Conservation (phyloP, 306 rosid genomes). For the Citrullus amarus region DNA sequence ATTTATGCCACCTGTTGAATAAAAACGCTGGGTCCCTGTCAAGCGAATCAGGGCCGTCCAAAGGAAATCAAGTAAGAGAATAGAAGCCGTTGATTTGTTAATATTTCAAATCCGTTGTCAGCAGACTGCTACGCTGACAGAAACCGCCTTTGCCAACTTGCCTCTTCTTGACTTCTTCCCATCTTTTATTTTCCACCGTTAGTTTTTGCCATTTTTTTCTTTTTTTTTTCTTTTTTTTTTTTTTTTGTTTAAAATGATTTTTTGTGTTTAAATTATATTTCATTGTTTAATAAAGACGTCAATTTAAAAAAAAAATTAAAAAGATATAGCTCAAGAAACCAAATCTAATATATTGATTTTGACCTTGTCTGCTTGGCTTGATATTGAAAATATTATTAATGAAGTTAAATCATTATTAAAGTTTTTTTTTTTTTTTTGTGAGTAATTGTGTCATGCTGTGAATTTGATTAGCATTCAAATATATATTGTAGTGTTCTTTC, state of each 20-base stretch:
- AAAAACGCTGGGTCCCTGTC: neutral
- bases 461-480: too few relatives aligned
- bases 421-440: too few relatives aligned
- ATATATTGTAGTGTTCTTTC: too few relatives aligned
- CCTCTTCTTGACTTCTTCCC: neutral
- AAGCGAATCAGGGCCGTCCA: neutral
- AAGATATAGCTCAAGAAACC: neutral
- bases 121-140: neutral
- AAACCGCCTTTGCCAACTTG: neutral
- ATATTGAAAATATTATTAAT: too few relatives aligned
- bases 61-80: neutral
- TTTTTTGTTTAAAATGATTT: too few relatives aligned
- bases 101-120: neutral
- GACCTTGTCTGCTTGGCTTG: too few relatives aligned
- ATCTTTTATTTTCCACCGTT: conserved; percentile 7
- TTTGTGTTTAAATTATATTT: neutral
- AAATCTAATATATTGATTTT: neutral
- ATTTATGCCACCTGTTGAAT: neutral
- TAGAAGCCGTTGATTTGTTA: neutral
- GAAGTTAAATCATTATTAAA: too few relatives aligned
- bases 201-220: neutral
- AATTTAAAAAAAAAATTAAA: neutral
- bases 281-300: neutral
- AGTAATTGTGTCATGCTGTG: too few relatives aligned
- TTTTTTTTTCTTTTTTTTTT: neutral